phyloP scores from a whole-genome alignment of 495 filamentous ascomycete species.

The Penicillium fimorum region DNA sequence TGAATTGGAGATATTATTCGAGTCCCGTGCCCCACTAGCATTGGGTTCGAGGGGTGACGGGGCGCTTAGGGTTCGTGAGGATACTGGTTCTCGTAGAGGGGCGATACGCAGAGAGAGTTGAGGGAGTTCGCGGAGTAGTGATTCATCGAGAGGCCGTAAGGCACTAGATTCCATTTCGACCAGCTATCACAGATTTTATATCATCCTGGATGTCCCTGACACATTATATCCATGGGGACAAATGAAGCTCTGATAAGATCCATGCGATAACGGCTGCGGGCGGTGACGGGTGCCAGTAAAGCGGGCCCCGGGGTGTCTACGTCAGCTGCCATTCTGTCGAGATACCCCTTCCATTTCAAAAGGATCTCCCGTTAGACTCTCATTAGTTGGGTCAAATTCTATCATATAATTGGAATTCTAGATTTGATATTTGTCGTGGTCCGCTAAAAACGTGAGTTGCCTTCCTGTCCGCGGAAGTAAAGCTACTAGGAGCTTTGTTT shows the following conservation, averaged over 20 bases:
- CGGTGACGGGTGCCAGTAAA: slow-evolving; percentile 9
- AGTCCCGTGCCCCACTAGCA: slow-evolving; percentile 37
- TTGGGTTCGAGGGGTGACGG: slow-evolving; percentile 50
- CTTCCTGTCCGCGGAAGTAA: neutral
- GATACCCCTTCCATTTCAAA: slow-evolving; percentile 5
- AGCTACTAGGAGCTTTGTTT: slow-evolving; percentile 4
- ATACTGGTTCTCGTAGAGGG: slow-evolving; percentile 48
- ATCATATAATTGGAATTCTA: neutral
- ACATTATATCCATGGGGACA: slow-evolving; percentile 4
- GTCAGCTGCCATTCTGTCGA: slow-evolving; percentile 16
- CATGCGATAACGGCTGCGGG: slow-evolving; percentile 15
- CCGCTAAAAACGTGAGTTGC: neutral
- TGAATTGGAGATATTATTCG: slow-evolving; percentile 35
- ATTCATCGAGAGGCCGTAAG: slow-evolving; percentile 41
- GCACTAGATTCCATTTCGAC: slow-evolving; percentile 35
- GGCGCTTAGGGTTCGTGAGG: slow-evolving; percentile 42
- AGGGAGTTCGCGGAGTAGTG: slow-evolving; percentile 44
- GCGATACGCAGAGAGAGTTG: slow-evolving; percentile 49
- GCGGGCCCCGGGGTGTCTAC: slow-evolving; percentile 5
- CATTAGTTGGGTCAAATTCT: neutral
- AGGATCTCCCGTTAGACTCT: neutral
- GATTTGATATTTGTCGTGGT: neutral
- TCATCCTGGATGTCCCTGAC: slow-evolving; percentile 1
- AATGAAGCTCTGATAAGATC: slow-evolving; percentile 18
- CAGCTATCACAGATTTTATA: slow-evolving; percentile 4